Conservation (phyloP, 2,329 filamentous ascomycete genomes). For the Cladosporium sp. region DNA sequence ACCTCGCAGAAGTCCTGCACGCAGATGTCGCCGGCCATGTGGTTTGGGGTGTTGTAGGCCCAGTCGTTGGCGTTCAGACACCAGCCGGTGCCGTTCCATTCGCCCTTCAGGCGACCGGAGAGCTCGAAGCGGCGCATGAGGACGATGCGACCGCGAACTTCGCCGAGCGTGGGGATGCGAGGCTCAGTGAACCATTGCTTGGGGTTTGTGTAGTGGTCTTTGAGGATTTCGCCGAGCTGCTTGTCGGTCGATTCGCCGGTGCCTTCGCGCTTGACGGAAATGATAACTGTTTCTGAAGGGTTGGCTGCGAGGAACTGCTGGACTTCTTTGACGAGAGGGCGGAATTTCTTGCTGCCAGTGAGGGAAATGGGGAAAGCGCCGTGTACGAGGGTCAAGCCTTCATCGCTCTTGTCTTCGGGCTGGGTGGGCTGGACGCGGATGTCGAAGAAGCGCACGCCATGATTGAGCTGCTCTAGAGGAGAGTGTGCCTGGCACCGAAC, state of each 20-base stretch:
- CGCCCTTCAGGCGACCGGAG: conserved; percentile 51
- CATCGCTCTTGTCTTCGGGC: conserved; percentile 58
- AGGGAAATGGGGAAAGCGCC: conserved; percentile 85
- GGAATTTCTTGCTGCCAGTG: conserved; percentile 77
- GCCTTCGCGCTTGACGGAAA: conserved; percentile 91
- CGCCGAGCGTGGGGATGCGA: conserved; percentile 74
- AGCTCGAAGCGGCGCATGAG: conserved; percentile 79
- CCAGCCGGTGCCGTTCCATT: conserved; percentile 57
- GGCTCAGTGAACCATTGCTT: conserved; percentile 78
- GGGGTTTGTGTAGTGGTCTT: conserved; percentile 66
- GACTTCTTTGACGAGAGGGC: conserved; percentile 71
- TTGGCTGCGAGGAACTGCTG: conserved; percentile 71
- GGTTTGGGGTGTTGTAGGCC: conserved; percentile 87
- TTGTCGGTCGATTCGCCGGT: conserved; percentile 76
- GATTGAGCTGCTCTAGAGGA: conserved; percentile 75
- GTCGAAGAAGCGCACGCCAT: conserved; percentile 93
- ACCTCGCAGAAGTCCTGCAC: conserved; percentile 97
- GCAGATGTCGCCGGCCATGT: conserved; percentile 71
- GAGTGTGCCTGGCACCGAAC: conserved; percentile 88
- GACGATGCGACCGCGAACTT: conserved; percentile 79
- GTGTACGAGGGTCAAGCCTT: conserved; percentile 81
- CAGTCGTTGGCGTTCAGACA: conserved; percentile 66
- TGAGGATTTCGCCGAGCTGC: conserved; percentile 73
- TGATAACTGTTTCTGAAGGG: conserved; percentile 77
- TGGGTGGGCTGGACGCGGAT: conserved; percentile 73